A percentile compares a stretch with the other conserved stretches of the same genome.
Evolutionary conservation across 495 filamentous ascomycete genomes (phyloP).

Genomic region (Penicillium coffeae): DNA sequence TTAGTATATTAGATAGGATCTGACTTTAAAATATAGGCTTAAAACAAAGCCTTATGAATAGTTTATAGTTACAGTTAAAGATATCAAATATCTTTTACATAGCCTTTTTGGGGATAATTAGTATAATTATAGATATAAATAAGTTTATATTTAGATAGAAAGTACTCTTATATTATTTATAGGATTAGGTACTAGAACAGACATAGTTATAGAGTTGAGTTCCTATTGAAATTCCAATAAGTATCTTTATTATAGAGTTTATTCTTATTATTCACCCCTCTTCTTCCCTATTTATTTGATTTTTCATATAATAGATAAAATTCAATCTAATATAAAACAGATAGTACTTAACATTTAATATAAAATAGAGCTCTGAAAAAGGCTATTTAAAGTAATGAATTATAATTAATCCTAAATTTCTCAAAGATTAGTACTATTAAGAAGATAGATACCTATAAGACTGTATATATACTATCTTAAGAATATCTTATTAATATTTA

Average conservation of each 20-base stretch:
- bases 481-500: neutral
- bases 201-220: constrained; percentile 21
- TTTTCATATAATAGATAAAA: neutral
- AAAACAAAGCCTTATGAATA: constrained; percentile 14
- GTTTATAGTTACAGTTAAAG: constrained; percentile 15
- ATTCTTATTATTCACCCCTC: constrained; percentile 4
- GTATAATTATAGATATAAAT: constrained; percentile 21
- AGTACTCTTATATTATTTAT: constrained; percentile 20
- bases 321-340: constrained; percentile 2
- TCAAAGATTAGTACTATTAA: constrained; percentile 17
- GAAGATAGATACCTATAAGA: constrained; percentile 13
- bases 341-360: constrained; percentile 19
- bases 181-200: constrained; percentile 12
- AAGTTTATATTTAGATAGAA: constrained; percentile 13
- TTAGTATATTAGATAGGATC: constrained; percentile 13
- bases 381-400: constrained; percentile 15
- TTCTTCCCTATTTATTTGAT: neutral
- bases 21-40: constrained; percentile 15
- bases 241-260: constrained; percentile 24
- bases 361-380: constrained; percentile 9
- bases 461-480: neutral
- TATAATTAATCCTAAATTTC: constrained; percentile 17
- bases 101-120: constrained; percentile 13
- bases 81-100: constrained; percentile 18
- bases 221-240: constrained; percentile 17